Percentiles rank a stretch among this genome's conserved stretches.
phyloP scores from a whole-genome alignment of 1,139 yeast genomes.

The Torulaspora globosa region DNA sequence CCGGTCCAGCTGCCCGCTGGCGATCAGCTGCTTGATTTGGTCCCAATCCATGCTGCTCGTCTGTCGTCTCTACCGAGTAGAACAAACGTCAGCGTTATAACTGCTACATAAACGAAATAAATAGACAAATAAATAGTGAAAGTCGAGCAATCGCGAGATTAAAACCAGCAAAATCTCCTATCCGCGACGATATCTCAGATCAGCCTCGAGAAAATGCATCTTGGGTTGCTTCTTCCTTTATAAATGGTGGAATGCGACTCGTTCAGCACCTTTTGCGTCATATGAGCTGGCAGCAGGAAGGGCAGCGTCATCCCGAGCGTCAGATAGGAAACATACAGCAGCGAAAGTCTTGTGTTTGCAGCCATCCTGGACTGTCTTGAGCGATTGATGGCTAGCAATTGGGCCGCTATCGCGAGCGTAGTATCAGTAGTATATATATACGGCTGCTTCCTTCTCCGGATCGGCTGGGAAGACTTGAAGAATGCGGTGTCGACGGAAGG shows the following conservation, averaged over 20 bases:
- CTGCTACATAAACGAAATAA: background rate
- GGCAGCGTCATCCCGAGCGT: constrained; percentile 32
- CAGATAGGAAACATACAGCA: constrained; percentile 22
- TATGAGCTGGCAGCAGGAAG: constrained; percentile 31
- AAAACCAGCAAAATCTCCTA: constrained; percentile 13
- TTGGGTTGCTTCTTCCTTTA: constrained; percentile 21
- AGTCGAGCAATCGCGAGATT: constrained; percentile 4
- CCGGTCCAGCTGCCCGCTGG: constrained; percentile 23
- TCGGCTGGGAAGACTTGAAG: background rate
- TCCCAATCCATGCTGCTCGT: constrained; percentile 20
- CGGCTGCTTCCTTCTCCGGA: background rate
- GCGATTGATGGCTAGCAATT: background rate
- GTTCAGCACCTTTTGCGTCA: constrained; percentile 15
- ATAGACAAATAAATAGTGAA: constrained; percentile 2
- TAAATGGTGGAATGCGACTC: constrained; percentile 12
- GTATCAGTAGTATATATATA: no score
- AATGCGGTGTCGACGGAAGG: background rate
- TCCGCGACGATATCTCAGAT: constrained; percentile 2
- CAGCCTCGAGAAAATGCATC: constrained; percentile 17
- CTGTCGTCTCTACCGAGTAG: background rate
- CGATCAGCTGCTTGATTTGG: constrained; percentile 19
- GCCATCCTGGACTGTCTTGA: background rate
- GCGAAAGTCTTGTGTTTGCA: constrained; percentile 7
- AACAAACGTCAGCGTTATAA: constrained; percentile 1
- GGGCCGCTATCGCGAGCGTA: no score